Conservation (phyloP, 2,329 filamentous ascomycete species). For the Alternaria tenuissima region DNA sequence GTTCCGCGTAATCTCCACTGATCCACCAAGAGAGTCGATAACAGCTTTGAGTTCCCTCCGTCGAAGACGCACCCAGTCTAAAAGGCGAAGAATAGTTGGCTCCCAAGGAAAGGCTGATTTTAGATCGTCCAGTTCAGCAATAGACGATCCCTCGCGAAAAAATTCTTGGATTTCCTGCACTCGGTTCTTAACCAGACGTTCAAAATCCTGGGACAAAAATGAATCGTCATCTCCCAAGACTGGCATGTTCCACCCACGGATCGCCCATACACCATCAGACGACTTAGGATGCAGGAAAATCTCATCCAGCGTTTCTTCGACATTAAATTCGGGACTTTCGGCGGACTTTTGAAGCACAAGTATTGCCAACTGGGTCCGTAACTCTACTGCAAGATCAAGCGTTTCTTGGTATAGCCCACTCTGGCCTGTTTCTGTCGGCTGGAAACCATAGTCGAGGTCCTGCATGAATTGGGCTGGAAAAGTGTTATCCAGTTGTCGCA, state of each 20-base stretch:
- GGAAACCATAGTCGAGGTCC: conserved; percentile 21
- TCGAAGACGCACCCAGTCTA: conserved; percentile 58
- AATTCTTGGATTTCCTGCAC: conserved; percentile 49
- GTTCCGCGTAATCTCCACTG: conserved; percentile 48
- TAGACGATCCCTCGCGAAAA: conserved; percentile 29
- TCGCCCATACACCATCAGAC: conserved; percentile 9
- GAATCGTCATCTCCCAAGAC: conserved; percentile 50
- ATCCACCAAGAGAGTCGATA: conserved; percentile 55
- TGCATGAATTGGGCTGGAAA: conserved; percentile 49
- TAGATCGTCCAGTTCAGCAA: background rate
- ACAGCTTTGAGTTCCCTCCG: conserved; percentile 55
- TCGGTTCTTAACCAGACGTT: conserved; percentile 48
- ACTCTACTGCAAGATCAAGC: conserved; percentile 60
- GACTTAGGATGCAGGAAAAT: conserved; percentile 52
- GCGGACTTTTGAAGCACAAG: conserved; percentile 49
- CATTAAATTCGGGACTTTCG: conserved; percentile 48
- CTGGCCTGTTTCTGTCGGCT: conserved; percentile 38
- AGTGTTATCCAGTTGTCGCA: conserved; percentile 43
- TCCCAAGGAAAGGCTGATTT: conserved; percentile 59
- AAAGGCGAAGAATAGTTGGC: conserved; percentile 55
- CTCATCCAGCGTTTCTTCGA: conserved; percentile 50
- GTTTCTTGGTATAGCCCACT: conserved; percentile 55
- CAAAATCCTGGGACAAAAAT: conserved; percentile 47
- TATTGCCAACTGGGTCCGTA: conserved; percentile 65
- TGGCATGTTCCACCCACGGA: conserved; percentile 47